A percentile compares a stretch with the other conserved stretches of the same genome.
These are phyloP conservation scores for Penstemon eatonii DNA, from an alignment of 257 asterid species.

Conservation along the genomic window DNA sequence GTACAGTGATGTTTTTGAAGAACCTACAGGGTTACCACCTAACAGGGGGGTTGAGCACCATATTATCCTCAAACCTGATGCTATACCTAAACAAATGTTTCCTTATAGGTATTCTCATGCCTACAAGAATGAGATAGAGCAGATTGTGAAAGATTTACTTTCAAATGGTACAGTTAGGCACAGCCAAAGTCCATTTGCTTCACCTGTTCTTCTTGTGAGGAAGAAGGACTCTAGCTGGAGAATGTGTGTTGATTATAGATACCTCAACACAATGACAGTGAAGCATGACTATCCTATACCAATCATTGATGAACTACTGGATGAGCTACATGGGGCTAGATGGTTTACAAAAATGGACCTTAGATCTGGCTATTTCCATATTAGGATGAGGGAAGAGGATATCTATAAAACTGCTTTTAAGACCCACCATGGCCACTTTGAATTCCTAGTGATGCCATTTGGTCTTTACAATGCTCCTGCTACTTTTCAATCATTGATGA, in stretches of 20 bases:
- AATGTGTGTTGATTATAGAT: not conserved
- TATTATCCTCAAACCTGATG: not conserved
- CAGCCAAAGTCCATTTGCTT: not conserved
- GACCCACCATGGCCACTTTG: too few species aligned
- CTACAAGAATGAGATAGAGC: not conserved
- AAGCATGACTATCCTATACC: slow-evolving; percentile 22
- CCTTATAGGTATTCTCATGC: slow-evolving; percentile 8
- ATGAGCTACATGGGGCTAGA: not conserved
- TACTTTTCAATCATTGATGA: too few species aligned
- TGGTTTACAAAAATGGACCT: slow-evolving; percentile 15
- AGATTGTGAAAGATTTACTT: not conserved
- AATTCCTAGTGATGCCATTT: too few species aligned
- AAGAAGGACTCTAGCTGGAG: not conserved
- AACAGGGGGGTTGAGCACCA: not conserved
- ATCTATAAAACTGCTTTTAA: too few species aligned
- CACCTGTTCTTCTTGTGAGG: not conserved
- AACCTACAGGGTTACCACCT: not conserved
- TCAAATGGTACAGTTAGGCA: not conserved
- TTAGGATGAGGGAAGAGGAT: not conserved
- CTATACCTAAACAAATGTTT: not conserved
- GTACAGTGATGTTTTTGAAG: slow-evolving; percentile 1
- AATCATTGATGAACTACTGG: slow-evolving; percentile 6
- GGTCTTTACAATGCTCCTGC: too few species aligned
- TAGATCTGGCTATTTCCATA: slow-evolving; percentile 1
- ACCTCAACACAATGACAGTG: not conserved